These are phyloP conservation scores for Solanum pinnatisectum DNA, from an alignment of 257 asterid genomes.

Conservation along the genomic window DNA sequence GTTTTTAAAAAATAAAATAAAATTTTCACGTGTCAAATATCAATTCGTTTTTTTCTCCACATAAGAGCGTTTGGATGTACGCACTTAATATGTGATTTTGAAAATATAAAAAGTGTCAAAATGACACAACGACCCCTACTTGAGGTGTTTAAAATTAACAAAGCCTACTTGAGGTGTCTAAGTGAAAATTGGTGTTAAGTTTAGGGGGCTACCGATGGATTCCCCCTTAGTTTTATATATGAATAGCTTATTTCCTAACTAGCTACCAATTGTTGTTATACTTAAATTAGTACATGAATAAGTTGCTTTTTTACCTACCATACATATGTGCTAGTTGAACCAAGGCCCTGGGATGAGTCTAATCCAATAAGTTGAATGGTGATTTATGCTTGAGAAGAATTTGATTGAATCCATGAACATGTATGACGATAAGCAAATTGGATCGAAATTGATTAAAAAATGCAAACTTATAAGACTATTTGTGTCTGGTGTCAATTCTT, in stretches of 20 bases:
- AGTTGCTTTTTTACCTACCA: neutral
- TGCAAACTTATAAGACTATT: neutral
- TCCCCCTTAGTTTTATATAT: too few relatives aligned
- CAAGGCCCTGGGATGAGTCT: neutral
- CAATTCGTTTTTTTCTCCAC: too few relatives aligned
- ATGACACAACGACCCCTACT: too few relatives aligned
- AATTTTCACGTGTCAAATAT: too few relatives aligned
- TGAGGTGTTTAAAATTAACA: too few relatives aligned
- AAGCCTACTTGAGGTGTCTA: too few relatives aligned
- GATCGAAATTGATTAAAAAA: neutral
- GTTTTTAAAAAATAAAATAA: too few relatives aligned
- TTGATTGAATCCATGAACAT: neutral
- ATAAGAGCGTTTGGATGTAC: too few relatives aligned
- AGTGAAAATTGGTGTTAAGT: too few relatives aligned
- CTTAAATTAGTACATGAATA: neutral
- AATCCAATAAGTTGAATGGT: neutral
- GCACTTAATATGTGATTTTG: too few relatives aligned
- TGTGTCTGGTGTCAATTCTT: neutral
- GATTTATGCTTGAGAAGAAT: neutral
- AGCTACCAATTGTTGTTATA: neutral
- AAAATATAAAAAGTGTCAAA: too few relatives aligned
- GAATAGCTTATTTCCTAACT: neutral
- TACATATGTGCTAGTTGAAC: neutral
- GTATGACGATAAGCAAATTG: neutral
- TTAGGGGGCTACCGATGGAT: too few relatives aligned